phyloP scores from a whole-genome alignment of 805 yeast species.

The Ogataea parapolymorpha region DNA sequence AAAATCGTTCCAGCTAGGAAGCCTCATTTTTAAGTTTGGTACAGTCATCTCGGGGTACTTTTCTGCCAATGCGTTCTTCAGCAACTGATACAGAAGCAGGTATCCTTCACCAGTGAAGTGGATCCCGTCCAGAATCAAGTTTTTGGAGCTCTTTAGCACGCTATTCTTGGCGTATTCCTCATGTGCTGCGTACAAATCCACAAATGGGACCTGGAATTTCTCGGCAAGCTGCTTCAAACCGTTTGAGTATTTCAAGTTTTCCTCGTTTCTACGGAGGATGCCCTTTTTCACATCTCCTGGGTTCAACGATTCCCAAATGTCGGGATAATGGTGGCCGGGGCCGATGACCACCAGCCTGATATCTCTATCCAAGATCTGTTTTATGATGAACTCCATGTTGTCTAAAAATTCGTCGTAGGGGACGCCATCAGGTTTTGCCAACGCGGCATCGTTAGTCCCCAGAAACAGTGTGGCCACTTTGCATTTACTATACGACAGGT shows the following conservation, averaged over 20 bases:
- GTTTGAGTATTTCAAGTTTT: conserved; percentile 46
- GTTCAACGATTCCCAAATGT: conserved; percentile 36
- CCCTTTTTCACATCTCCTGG: conserved; percentile 31
- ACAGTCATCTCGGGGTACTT: conserved; percentile 35
- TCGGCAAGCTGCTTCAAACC: conserved; percentile 47
- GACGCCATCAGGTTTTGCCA: conserved; percentile 48
- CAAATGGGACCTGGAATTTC: conserved; percentile 48
- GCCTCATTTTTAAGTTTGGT: conserved; percentile 14
- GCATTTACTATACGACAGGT: conserved; percentile 20
- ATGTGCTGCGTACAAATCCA: conserved; percentile 52
- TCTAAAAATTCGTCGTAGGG: conserved; percentile 43
- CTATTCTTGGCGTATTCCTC: conserved; percentile 14
- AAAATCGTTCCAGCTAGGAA: conserved; percentile 23
- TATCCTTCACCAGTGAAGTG: conserved; percentile 42
- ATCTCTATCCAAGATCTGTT: conserved; percentile 35
- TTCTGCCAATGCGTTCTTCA: conserved; percentile 30
- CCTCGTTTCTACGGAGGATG: conserved; percentile 42
- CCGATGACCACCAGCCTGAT: conserved; percentile 58
- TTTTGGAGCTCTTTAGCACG: conserved; percentile 14
- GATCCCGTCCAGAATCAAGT: conserved; percentile 41
- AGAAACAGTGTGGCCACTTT: conserved; percentile 32
- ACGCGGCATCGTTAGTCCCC: conserved; percentile 73
- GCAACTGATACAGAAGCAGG: conserved; percentile 33
- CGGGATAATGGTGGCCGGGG: conserved; percentile 53
- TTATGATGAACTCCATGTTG: conserved; percentile 47